A percentile compares a stretch with the other conserved stretches of the same genome.
Conservation (phyloP, 805 yeast genomes). For the Gaillardinia entomophila region DNA sequence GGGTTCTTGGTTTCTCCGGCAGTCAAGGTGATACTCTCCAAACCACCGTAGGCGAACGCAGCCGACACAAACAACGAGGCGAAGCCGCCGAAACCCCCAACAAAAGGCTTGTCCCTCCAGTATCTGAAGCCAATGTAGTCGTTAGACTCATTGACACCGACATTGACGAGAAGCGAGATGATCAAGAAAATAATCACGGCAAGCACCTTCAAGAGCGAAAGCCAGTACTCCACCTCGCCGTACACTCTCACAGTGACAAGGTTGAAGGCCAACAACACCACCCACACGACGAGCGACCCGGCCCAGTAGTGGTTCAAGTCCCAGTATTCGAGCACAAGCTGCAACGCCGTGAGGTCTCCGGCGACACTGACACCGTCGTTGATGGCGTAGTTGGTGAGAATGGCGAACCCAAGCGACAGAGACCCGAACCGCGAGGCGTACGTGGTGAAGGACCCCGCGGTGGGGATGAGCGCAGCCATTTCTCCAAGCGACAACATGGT, state of each 20-base stretch:
- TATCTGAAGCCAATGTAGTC: constrained; percentile 39
- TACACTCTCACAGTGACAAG: constrained; percentile 33
- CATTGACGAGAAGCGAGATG: constrained; percentile 49
- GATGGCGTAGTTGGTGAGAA: constrained; percentile 46
- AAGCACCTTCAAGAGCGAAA: constrained; percentile 37
- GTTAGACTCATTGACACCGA: constrained; percentile 47
- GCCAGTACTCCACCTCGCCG: constrained; percentile 37
- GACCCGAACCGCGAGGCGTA: constrained; percentile 46
- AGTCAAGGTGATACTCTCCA: constrained; percentile 33
- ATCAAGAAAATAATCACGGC: constrained; percentile 55
- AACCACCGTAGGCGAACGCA: constrained; percentile 47
- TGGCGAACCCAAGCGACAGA: constrained; percentile 48
- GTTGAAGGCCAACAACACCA: constrained; percentile 37
- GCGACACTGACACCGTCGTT: constrained; percentile 47
- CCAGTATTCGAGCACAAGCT: constrained; percentile 43
- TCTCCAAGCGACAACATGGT: constrained; percentile 53
- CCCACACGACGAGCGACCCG: constrained; percentile 50
- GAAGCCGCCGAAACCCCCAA: constrained; percentile 47
- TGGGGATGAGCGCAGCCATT: constrained; percentile 51
- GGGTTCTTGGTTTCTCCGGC: constrained; percentile 32
- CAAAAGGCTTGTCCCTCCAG: constrained; percentile 48
- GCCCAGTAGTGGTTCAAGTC: constrained; percentile 46
- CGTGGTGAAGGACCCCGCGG: constrained; percentile 49
- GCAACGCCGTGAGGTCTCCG: constrained; percentile 42
- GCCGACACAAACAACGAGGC: constrained; percentile 47